Evolutionary conservation across 208 protist species (phyloP).

Genomic region (Strigomonas culicis): DNA sequence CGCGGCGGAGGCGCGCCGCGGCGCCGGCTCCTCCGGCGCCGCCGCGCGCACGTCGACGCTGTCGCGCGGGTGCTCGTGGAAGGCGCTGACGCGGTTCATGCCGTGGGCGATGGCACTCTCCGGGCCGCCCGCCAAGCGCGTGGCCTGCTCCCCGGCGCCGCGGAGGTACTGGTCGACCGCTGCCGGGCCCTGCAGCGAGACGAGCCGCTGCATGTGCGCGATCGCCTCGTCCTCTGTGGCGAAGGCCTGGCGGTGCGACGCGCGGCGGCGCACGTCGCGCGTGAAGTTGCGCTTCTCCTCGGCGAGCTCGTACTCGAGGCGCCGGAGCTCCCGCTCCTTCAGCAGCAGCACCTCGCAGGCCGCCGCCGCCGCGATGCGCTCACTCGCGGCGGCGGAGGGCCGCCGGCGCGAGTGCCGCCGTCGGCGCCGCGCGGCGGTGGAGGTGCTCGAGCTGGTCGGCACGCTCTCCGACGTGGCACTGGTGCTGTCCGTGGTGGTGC

Average conservation of each 20-base stretch:
- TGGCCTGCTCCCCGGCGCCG: constrained; percentile 17
- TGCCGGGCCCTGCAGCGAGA: constrained; percentile 22
- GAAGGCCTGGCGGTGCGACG: constrained; percentile 21
- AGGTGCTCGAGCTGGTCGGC: background rate
- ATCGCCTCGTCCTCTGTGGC: constrained; percentile 37
- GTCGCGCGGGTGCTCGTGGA: constrained; percentile 3
- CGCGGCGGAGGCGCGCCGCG: constrained; percentile 4
- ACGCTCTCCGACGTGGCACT: constrained; percentile 12
- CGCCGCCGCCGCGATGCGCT: constrained; percentile 35
- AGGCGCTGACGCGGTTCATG: constrained; percentile 37
- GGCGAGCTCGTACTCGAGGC: constrained; percentile 41
- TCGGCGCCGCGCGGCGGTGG: constrained; percentile 2
- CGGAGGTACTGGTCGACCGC: constrained; percentile 35
- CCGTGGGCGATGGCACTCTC: constrained; percentile 7
- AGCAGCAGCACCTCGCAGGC: constrained; percentile 44
- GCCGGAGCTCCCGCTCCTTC: constrained; percentile 44
- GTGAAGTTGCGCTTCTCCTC: constrained; percentile 55
- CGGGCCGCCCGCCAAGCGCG: background rate
- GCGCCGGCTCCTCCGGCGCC: background rate
- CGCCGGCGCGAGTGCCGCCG: constrained; percentile 6
- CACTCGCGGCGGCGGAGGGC: constrained; percentile 14
- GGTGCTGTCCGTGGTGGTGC: constrained; percentile 16
- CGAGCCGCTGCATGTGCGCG: constrained; percentile 36
- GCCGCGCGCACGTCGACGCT: background rate
- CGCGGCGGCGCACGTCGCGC: constrained; percentile 36